These are phyloP conservation scores for Jimgerdemannia flammicorona DNA, from an alignment of 192 early-diverging fungal species.

Conservation along the genomic window DNA sequence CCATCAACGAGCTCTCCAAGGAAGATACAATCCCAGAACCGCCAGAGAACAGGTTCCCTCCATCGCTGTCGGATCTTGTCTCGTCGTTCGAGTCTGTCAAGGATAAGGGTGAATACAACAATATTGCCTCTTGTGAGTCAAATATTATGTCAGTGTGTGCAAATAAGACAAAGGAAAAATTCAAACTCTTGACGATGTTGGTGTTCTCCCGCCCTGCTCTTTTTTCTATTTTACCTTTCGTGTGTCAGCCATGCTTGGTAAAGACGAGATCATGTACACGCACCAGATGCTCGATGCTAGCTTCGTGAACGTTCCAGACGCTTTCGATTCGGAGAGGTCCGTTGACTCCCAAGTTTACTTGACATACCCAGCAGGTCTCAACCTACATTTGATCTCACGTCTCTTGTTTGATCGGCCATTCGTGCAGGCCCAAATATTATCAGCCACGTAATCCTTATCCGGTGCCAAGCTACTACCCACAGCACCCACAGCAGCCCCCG, in stretches of 20 bases:
- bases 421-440: slow-evolving; percentile 63
- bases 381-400: background rate
- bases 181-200: no score
- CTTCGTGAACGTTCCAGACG: slow-evolving; percentile 77
- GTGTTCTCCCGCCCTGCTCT: no score
- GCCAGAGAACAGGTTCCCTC: slow-evolving; percentile 44
- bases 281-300: slow-evolving; percentile 83
- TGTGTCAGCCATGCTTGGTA: slow-evolving; percentile 26
- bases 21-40: background rate
- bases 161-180: no score
- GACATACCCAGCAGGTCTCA: background rate
- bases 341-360: background rate
- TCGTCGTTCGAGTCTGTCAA: slow-evolving; percentile 51
- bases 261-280: slow-evolving; percentile 44
- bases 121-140: background rate
- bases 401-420: background rate
- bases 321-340: slow-evolving; percentile 80
- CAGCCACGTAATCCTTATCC: slow-evolving; percentile 70
- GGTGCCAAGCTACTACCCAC: slow-evolving; percentile 92
- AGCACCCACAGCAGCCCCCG: slow-evolving; percentile 46
- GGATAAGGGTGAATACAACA: slow-evolving; percentile 30
- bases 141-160: no score
- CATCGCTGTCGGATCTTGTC: slow-evolving; percentile 50
- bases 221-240: no score
- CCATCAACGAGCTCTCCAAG: slow-evolving; percentile 1